These are phyloP conservation scores for Leptographium flavum DNA, from an alignment of 2,329 filamentous ascomycete species.

Conservation along the genomic window DNA sequence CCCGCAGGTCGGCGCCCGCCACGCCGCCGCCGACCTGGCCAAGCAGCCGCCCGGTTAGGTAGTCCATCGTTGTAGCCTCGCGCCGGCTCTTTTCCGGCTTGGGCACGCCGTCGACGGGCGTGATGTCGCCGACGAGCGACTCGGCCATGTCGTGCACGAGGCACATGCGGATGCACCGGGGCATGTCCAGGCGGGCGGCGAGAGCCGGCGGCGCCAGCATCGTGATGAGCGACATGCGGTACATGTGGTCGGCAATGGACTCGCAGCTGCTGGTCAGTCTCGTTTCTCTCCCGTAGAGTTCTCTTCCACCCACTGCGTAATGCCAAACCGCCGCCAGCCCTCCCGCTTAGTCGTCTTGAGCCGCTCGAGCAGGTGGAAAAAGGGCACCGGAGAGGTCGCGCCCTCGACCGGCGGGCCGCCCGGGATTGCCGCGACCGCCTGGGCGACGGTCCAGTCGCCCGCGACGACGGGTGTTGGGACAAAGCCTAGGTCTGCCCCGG, in stretches of 20 bases:
- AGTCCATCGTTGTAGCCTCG: slow-evolving; percentile 85
- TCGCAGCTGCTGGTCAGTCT: slow-evolving; percentile 44
- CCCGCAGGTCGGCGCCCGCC: slow-evolving; percentile 48
- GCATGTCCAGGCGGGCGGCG: slow-evolving; percentile 56
- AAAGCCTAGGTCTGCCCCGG: slow-evolving; percentile 19
- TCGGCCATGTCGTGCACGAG: slow-evolving; percentile 97
- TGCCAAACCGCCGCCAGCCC: slow-evolving; percentile 83
- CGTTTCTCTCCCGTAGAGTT: background rate
- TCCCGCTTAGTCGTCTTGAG: slow-evolving; percentile 95
- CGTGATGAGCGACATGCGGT: slow-evolving; percentile 94
- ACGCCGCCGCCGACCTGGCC: slow-evolving; percentile 58
- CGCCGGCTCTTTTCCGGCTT: slow-evolving; percentile 83
- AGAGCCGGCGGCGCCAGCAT: slow-evolving; percentile 76
- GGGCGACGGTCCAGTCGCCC: slow-evolving; percentile 40
- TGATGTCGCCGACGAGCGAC: slow-evolving; percentile 88
- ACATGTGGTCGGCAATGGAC: slow-evolving; percentile 98
- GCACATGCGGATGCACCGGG: slow-evolving; percentile 86
- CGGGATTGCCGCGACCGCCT: slow-evolving; percentile 51
- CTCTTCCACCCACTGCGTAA: slow-evolving; percentile 33
- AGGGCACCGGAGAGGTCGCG: slow-evolving; percentile 64
- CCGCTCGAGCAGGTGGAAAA: slow-evolving; percentile 87
- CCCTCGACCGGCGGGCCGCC: slow-evolving; percentile 42
- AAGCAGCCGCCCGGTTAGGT: slow-evolving; percentile 59
- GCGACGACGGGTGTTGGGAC: slow-evolving; percentile 24
- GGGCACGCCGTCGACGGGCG: slow-evolving; percentile 70